phyloP scores from a whole-genome alignment of 345 rosid genomes.

The Laguncularia racemosa region DNA sequence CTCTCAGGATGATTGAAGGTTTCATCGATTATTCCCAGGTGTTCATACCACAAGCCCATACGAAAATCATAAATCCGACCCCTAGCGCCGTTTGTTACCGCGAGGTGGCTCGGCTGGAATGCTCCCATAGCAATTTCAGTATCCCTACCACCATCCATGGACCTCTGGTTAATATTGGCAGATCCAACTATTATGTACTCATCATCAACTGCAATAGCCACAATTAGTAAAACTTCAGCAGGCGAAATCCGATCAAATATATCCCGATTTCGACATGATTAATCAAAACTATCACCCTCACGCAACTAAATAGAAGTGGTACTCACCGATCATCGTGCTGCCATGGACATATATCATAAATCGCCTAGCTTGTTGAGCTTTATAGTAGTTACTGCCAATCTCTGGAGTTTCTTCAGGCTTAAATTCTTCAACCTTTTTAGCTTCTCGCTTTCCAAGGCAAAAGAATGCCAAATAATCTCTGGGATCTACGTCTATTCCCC shows the following conservation, averaged over 20 bases:
- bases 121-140: constrained; percentile 85
- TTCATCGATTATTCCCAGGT: constrained; percentile 16
- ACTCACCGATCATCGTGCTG: constrained; percentile 9
- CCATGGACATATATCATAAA: constrained; percentile 10
- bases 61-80: constrained; percentile 54
- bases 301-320: too few species aligned
- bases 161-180: constrained; percentile 78
- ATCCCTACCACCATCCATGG: constrained; percentile 79
- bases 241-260: too few species aligned
- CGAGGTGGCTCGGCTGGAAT: constrained; percentile 54
- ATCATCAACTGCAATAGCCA: constrained; percentile 52
- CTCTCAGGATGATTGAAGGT: constrained; percentile 31
- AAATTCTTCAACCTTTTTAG: background rate
- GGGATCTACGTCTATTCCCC: background rate
- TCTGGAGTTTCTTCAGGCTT: constrained; percentile 1
- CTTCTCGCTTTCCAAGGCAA: constrained; percentile 10
- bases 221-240: too few species aligned
- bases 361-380: constrained; percentile 4
- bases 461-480: constrained; percentile 5
- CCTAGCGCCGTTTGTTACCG: constrained; percentile 15
- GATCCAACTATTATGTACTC: constrained; percentile 84
- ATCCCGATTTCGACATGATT: too few species aligned
- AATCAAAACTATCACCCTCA: too few species aligned
- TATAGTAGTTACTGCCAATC: background rate
- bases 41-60: constrained; percentile 60